phyloP scores from a whole-genome alignment of 2,329 filamentous ascomycete species.

The Chaetomiaceae sp. region DNA sequence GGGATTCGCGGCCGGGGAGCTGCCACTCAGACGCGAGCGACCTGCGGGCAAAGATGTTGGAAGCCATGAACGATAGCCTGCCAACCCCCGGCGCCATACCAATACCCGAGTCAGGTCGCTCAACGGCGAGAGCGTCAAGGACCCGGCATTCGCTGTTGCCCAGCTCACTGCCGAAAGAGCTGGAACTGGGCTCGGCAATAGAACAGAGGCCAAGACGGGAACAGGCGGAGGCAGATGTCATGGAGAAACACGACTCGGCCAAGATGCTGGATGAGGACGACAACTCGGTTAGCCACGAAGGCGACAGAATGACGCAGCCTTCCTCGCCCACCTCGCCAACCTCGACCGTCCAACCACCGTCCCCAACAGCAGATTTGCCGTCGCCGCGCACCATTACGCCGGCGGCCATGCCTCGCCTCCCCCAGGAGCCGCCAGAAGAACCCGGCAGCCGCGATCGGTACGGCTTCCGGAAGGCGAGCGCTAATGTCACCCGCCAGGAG shows the following conservation, averaged over 20 bases:
- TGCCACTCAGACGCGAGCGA: slow-evolving; percentile 37
- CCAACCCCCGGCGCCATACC: slow-evolving; percentile 27
- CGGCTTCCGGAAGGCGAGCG: slow-evolving; percentile 84
- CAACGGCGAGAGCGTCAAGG: slow-evolving; percentile 35
- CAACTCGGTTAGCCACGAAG: not conserved
- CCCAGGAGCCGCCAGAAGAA: slow-evolving; percentile 41
- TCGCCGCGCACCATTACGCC: slow-evolving; percentile 20
- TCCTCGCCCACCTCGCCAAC: slow-evolving; percentile 11
- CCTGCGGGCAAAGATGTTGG: slow-evolving; percentile 36
- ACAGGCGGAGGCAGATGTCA: slow-evolving; percentile 18
- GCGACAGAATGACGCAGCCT: not conserved
- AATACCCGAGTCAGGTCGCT: slow-evolving; percentile 17
- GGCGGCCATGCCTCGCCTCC: slow-evolving; percentile 27
- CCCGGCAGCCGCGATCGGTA: slow-evolving; percentile 68
- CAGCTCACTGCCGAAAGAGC: slow-evolving; percentile 33
- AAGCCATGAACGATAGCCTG: slow-evolving; percentile 38
- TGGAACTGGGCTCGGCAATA: slow-evolving; percentile 31
- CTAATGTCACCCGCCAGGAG: slow-evolving; percentile 69
- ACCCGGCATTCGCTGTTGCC: slow-evolving; percentile 34
- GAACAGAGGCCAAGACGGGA: slow-evolving; percentile 22
- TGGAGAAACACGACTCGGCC: slow-evolving; percentile 46
- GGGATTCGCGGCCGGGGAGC: slow-evolving; percentile 35
- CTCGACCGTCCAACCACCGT: not conserved
- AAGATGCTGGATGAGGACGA: slow-evolving; percentile 40
- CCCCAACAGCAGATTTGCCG: not conserved